Evolutionary conservation across 2,329 filamentous ascomycete species (phyloP).

Genomic region (Talaromyces amestolkiae): DNA sequence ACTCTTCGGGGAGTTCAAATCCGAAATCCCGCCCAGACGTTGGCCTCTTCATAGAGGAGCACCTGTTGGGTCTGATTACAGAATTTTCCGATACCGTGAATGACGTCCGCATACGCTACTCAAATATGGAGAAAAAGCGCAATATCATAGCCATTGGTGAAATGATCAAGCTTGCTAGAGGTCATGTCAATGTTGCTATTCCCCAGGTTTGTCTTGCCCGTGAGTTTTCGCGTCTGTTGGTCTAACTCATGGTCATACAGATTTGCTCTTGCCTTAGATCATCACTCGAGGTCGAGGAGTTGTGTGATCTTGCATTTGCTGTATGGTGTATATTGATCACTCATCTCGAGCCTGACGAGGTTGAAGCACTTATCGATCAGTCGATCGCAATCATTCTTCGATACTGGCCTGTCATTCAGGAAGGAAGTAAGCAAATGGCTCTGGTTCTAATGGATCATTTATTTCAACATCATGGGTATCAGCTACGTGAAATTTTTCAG

Average conservation of each 20-base stretch:
- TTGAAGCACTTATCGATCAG: slow-evolving; percentile 77
- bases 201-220: slow-evolving; percentile 65
- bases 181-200: slow-evolving; percentile 71
- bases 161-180: slow-evolving; percentile 74
- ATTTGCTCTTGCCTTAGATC: slow-evolving; percentile 91
- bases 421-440: slow-evolving; percentile 58
- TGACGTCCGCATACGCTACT: slow-evolving; percentile 59
- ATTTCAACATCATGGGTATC: slow-evolving; percentile 58
- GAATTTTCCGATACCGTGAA: slow-evolving; percentile 77
- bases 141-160: slow-evolving; percentile 83
- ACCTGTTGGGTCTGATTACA: slow-evolving; percentile 84
- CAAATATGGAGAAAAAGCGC: slow-evolving; percentile 66
- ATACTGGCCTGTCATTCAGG: slow-evolving; percentile 70
- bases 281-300: slow-evolving; percentile 68
- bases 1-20: slow-evolving; percentile 43
- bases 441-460: slow-evolving; percentile 64
- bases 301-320: slow-evolving; percentile 76
- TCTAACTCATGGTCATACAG: slow-evolving; percentile 42
- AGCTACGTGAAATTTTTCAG: slow-evolving; percentile 66
- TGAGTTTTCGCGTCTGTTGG: neutral
- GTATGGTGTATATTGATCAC: slow-evolving; percentile 80
- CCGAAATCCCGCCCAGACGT: slow-evolving; percentile 58
- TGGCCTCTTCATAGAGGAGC: slow-evolving; percentile 72
- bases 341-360: slow-evolving; percentile 72
- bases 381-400: slow-evolving; percentile 83